These are phyloP conservation scores for Acanthamoeba sp. DNA, from an alignment of 208 protist genomes.

Conservation along the genomic window DNA sequence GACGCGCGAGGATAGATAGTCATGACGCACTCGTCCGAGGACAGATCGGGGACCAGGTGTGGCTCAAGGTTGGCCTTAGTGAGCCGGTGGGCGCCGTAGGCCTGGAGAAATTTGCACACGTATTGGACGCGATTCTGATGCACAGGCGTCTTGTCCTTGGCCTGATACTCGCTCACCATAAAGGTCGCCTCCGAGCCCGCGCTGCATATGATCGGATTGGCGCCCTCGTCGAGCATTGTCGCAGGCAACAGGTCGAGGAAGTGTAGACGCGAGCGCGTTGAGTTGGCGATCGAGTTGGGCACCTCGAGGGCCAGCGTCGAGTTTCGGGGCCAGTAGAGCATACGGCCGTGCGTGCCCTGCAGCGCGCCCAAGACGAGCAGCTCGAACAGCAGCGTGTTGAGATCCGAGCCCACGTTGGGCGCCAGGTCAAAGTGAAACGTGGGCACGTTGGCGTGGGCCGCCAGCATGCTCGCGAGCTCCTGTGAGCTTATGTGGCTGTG, in stretches of 20 bases:
- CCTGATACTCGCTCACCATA: neutral
- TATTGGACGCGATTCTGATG: conserved; percentile 68
- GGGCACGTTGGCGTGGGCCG: neutral
- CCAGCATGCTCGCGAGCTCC: conserved; percentile 16
- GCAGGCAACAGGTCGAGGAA: conserved; percentile 43
- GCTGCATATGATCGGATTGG: conserved; percentile 62
- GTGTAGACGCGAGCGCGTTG: conserved; percentile 6
- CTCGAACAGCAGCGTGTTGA: conserved; percentile 72
- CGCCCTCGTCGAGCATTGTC: neutral
- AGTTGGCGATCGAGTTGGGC: conserved; percentile 62
- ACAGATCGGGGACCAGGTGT: conserved; percentile 27
- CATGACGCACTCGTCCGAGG: conserved; percentile 3
- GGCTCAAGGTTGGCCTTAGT: neutral
- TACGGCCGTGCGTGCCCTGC: neutral
- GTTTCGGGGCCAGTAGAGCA: conserved; percentile 15
- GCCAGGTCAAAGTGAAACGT: conserved; percentile 61
- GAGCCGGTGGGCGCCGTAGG: neutral
- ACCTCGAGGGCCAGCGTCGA: conserved; percentile 33
- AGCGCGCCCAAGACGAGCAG: conserved; percentile 21
- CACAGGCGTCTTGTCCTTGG: neutral
- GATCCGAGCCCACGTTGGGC: neutral
- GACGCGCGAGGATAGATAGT: too few species aligned
- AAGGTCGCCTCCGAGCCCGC: too few species aligned
- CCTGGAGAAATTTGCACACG: conserved; percentile 65
- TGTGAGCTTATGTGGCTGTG: neutral